Evolutionary conservation across 2,329 filamentous ascomycete genomes (phyloP).

Genomic region (Talaromyces funiculosus): DNA sequence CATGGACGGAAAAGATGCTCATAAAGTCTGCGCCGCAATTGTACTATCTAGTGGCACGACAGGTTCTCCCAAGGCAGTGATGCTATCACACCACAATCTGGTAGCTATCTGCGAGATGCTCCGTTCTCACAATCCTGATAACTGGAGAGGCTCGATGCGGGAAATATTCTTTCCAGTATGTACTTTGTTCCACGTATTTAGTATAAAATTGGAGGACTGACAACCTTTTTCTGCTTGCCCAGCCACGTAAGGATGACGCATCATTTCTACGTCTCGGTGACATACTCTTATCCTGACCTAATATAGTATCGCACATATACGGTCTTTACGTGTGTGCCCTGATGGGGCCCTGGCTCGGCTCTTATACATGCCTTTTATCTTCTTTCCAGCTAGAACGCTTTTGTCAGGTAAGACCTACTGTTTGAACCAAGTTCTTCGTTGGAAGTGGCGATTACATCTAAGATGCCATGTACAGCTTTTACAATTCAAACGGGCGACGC

Average conservation of each 20-base stretch:
- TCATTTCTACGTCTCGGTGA: neutral
- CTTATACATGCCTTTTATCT: slow-evolving; percentile 17
- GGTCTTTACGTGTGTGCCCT: slow-evolving; percentile 16
- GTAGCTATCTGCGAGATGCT: slow-evolving; percentile 9
- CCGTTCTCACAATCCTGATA: slow-evolving; percentile 15
- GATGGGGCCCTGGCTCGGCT: slow-evolving; percentile 16
- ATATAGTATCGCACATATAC: slow-evolving; percentile 16
- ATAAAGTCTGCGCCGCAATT: slow-evolving; percentile 13
- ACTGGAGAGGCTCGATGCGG: slow-evolving; percentile 14
- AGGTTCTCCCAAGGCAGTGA: slow-evolving; percentile 15
- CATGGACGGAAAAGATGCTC: slow-evolving; percentile 9
- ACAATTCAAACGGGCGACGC: slow-evolving; percentile 11
- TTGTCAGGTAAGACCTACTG: slow-evolving; percentile 12
- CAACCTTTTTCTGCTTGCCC: neutral
- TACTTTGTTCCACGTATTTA: neutral
- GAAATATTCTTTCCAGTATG: slow-evolving; percentile 16
- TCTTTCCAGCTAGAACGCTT: slow-evolving; percentile 14
- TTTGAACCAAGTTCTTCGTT: no score
- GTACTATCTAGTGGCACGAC: slow-evolving; percentile 16
- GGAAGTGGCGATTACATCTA: no score
- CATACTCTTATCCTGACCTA: neutral
- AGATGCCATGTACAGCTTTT: neutral
- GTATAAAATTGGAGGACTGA: neutral
- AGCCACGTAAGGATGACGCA: neutral
- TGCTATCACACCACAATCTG: slow-evolving; percentile 17